These are phyloP conservation scores for Verticillium albo-atrum DNA, from an alignment of 2,329 filamentous ascomycete genomes.

Conservation along the genomic window DNA sequence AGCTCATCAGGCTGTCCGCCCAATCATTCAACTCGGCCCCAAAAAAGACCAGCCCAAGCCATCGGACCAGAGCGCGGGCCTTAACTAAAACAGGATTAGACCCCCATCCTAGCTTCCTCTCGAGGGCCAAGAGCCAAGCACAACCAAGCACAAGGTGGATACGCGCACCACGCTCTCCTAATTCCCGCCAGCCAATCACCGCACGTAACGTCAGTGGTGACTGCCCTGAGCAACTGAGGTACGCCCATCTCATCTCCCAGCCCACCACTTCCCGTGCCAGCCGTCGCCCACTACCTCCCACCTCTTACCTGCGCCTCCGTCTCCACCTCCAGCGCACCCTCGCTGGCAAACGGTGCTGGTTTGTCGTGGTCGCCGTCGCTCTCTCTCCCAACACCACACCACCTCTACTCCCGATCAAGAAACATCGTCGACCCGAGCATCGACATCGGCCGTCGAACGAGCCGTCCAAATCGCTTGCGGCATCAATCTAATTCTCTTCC, in stretches of 20 bases:
- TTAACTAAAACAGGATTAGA: neutral
- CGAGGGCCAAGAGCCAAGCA: neutral
- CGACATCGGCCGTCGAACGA: neutral
- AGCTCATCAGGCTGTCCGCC: neutral
- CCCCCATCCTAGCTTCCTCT: neutral
- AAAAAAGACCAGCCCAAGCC: neutral
- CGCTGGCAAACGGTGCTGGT: neutral
- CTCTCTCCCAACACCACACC: neutral
- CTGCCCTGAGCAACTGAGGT: neutral
- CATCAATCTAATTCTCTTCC: neutral
- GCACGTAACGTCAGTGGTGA: neutral
- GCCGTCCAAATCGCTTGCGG: neutral
- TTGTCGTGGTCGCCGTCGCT: neutral
- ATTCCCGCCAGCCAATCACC: slow-evolving; percentile 1
- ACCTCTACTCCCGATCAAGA: neutral
- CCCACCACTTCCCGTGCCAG: slow-evolving; percentile 1
- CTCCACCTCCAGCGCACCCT: neutral
- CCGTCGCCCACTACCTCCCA: too few relatives aligned
- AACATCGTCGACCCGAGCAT: neutral
- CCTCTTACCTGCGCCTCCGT: neutral
- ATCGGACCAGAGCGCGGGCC: neutral
- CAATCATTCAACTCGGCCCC: neutral
- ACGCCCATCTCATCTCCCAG: slow-evolving; percentile 2
- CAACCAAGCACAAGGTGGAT: neutral
- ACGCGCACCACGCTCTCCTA: neutral